A percentile compares a stretch with the other conserved stretches of the same genome.
Evolutionary conservation across 768 basidiomycete genomes (phyloP).

Genomic region (Leccinum incarnatum): DNA sequence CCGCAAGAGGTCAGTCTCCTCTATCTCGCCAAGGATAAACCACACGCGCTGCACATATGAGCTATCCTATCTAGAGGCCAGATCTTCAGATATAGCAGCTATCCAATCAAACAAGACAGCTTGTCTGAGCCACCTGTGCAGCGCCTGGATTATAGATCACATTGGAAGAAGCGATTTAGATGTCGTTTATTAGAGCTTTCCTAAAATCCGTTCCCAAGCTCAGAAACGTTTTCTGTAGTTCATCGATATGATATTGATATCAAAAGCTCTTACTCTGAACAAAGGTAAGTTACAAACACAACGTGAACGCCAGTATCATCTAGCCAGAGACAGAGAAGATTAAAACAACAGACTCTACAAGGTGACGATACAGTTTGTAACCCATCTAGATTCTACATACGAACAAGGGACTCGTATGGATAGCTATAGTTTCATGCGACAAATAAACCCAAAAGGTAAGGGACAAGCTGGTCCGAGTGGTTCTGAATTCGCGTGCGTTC

Average conservation of each 20-base stretch:
- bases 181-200: neutral
- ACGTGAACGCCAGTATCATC: neutral
- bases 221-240: neutral
- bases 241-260: neutral
- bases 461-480: neutral
- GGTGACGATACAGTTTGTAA: neutral
- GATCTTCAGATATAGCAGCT: neutral
- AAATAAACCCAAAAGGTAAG: neutral
- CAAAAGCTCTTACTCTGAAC: too few species aligned
- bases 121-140: neutral
- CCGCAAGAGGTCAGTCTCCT: neutral
- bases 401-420: too few species aligned
- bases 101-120: neutral
- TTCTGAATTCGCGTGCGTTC: neutral
- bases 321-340: too few species aligned
- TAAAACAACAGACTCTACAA: neutral
- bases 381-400: neutral
- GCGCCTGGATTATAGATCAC: neutral
- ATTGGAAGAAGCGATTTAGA: neutral
- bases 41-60: too few species aligned
- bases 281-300: too few species aligned
- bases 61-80: neutral
- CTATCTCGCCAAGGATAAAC: neutral
- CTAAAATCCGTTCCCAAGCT: neutral
- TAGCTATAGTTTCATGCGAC: neutral